These are phyloP conservation scores for Vanderwaltozyma verrucispora DNA, from an alignment of 805 yeast species.

Conservation along the genomic window DNA sequence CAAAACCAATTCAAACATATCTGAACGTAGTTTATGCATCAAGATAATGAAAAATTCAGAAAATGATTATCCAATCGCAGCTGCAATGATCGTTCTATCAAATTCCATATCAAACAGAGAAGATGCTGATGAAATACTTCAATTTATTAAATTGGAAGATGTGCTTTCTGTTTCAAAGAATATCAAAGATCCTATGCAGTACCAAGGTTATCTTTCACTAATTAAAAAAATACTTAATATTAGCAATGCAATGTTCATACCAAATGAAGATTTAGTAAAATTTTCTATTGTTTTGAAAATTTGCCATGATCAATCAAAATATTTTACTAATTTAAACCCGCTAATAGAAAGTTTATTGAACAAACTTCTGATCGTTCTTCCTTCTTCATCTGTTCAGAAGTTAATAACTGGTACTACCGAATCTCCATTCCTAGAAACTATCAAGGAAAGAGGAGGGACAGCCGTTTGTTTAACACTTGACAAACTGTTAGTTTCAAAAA, in stretches of 20 bases:
- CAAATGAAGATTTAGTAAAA: conserved; percentile 5
- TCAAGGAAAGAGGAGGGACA: conserved; percentile 15
- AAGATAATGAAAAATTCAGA: conserved; percentile 5
- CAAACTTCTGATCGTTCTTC: conserved; percentile 21
- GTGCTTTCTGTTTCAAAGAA: conserved; percentile 7
- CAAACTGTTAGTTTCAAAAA: conserved; percentile 17
- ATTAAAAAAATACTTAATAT: conserved; percentile 20
- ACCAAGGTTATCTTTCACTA: conserved; percentile 25
- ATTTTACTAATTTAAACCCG: conserved; percentile 16
- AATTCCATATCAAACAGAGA: conserved; percentile 18
- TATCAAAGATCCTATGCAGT: conserved; percentile 25
- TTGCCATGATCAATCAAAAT: conserved; percentile 20
- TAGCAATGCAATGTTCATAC: conserved; percentile 14
- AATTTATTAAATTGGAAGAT: conserved; percentile 7
- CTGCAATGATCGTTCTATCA: conserved; percentile 18
- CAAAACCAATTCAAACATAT: conserved; percentile 11
- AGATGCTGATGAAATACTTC: conserved; percentile 12
- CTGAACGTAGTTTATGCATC: conserved; percentile 12
- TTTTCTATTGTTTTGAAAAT: conserved; percentile 11
- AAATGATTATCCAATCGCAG: conserved; percentile 18
- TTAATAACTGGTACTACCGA: conserved; percentile 2
- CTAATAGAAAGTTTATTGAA: conserved; percentile 15
- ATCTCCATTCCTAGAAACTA: conserved; percentile 5
- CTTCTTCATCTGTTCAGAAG: conserved; percentile 14
- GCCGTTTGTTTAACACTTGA: conserved; percentile 20